Evolutionary conservation across 2,329 filamentous ascomycete genomes (phyloP), one percentile per base, ranked within the genome.

Genomic region (Diaporthe destruens): DNA sequence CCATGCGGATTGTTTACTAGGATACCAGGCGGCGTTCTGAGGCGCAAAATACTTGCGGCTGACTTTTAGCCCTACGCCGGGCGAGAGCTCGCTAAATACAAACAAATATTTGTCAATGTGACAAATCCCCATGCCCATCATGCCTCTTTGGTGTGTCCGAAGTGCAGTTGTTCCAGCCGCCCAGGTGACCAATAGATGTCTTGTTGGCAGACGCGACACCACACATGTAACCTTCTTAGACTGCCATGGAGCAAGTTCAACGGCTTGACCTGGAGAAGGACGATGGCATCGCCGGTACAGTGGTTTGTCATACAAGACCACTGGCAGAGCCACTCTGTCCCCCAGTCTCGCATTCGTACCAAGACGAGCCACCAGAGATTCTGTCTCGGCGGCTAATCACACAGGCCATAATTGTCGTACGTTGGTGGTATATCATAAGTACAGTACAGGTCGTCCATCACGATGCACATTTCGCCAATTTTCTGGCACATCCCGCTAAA

Each of bases 1-100:
- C n/a, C n/a, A 39, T 39, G 9, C n/a, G 23, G 23, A 9, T 23
- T 14, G 2, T 23, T 63, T n/a, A 23, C 34, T 20, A 7, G 59
- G 42, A 65, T 65, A 65, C 59, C 59, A 65, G 59, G 59, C 20
- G 59, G 59, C 59, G 59, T 65, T 65, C 51, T 49, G 59, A 20
- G 59, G 59, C 59, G 59, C 59, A 51, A 36, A 42, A 18, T 49
- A 51, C 6, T 36, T 65, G 44, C 59, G 51, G 59, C 59, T 44
- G 59, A 23, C 20, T 23, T 11, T 12, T 51, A 11, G 25, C 3
- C 34, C 34, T 12, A 6, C 18, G 12, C 23, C 20, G n/a, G 29
- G 29, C 34, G 59, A 12, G 9, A 20, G 51, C 23, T 16, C 12
- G 36, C 18, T 5, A 4, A 65, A 65, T 65, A 65, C 44, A 65